Base-by-base conservation (phyloP, 108 stramenopile species). In the Bacterosira constricta region DNA sequence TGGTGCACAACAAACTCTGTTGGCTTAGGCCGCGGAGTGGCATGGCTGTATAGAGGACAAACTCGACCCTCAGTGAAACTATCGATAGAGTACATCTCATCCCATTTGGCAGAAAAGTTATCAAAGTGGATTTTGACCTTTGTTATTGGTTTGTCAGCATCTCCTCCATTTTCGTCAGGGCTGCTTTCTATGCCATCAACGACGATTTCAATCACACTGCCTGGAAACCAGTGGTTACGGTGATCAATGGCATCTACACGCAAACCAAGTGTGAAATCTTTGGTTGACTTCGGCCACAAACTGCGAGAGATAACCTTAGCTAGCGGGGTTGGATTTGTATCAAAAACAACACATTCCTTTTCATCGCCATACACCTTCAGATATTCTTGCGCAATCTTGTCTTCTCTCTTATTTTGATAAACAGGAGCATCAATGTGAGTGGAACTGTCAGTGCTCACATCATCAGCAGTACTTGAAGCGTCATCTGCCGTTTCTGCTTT, bases 211-310 rank as follows among this genome's bases (percentile, higher is more conserved):
- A 92, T 84, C 18, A 97, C 88, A 37, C 86, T 95, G 25, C 96
- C 96, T 15, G 90, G 81, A 71, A 87, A 98, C 96, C 96, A 98
- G 37, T 90, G 73, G 47, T 90, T 82, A 38, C 85, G 66, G 6
- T 92, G 84, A 74, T 98, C 98, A 18, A 91, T 87, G 20, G 96
- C 98, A 80, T 98, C 98, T n/a, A 97, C 91, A 13, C 98, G 85
- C 41, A 91, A 66, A 27, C 96, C 96, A 4, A 96, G 52, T 39
- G 77, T 86, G 23, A 97, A 67, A 23, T 96, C 96, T 57, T 82
- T 44, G 29, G 85, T 74, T 32, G 57, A 27, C 34, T 73, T 77
- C 9, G 94, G 94, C 94, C 94, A 95, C 9, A 90, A 71, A 77
- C 85, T 87, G 45, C 88, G 81, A 49, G 94, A 92, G 10, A 90